phyloP scores from a whole-genome alignment of 1,284 basidiomycete species.

The Fistulinella cinereoalba region DNA sequence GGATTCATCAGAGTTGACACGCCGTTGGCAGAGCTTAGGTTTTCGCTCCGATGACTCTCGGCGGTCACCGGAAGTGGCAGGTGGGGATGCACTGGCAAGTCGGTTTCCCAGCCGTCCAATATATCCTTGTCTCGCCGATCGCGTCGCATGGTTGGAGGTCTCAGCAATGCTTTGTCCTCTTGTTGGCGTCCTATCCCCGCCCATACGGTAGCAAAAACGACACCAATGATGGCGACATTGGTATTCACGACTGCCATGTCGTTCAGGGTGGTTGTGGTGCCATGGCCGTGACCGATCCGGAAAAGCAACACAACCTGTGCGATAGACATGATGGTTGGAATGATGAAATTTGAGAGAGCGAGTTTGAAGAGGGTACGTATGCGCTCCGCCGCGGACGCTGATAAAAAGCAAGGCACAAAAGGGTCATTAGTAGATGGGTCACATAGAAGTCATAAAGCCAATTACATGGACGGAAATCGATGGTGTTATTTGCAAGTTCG shows the following conservation, averaged over 20 bases:
- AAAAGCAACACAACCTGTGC: conserved; percentile 13
- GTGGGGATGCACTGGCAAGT: too few species aligned
- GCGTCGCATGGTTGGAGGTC: neutral
- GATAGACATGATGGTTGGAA: conserved; percentile 21
- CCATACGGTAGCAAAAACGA: conserved; percentile 31
- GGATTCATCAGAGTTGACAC: neutral
- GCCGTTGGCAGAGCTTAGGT: neutral
- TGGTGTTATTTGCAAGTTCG: neutral
- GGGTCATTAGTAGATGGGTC: too few species aligned
- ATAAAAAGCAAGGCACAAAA: neutral
- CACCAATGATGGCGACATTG: conserved; percentile 25
- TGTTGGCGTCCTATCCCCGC: conserved; percentile 14
- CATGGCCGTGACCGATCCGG: neutral
- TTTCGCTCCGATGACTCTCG: neutral
- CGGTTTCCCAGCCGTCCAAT: too few species aligned
- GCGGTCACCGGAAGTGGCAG: neutral
- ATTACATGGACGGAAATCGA: conserved; percentile 4
- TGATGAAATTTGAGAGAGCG: conserved; percentile 24
- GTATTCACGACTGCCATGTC: conserved; percentile 13
- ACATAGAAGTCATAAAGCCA: neutral
- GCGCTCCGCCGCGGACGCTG: conserved; percentile 14
- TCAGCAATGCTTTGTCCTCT: neutral
- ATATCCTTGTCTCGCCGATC: too few species aligned
- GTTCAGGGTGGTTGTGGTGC: conserved; percentile 2
- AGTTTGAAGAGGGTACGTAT: conserved; percentile 13